phyloP scores from a whole-genome alignment of 2,329 filamentous ascomycete genomes.

The Fusarium pilosicola region DNA sequence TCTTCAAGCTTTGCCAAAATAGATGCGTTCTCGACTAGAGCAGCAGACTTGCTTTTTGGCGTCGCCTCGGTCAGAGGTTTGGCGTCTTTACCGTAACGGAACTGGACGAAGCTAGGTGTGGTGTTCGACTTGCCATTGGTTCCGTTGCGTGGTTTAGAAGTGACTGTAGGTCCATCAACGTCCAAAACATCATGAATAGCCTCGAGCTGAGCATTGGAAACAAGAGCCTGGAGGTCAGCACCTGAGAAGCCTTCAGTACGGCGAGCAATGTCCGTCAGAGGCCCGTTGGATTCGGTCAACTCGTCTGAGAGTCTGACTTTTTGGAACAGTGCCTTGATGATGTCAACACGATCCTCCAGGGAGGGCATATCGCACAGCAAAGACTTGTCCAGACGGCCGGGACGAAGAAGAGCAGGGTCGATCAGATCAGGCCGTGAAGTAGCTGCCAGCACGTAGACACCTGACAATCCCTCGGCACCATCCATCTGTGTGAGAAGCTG shows the following conservation, averaged over 20 bases:
- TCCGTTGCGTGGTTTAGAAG: conserved; percentile 49
- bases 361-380: conserved; percentile 90
- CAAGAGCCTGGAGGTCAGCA: conserved; percentile 91
- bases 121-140: conserved; percentile 44
- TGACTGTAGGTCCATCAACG: conserved; percentile 59
- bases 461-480: conserved; percentile 91
- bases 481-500: conserved; percentile 99
- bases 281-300: conserved; percentile 65
- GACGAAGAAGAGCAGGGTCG: conserved; percentile 90
- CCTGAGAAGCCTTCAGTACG: conserved; percentile 91
- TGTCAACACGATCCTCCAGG: conserved; percentile 84
- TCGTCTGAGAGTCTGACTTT: conserved; percentile 80
- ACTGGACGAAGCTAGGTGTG: conserved; percentile 76
- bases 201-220: conserved; percentile 96
- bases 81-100: conserved; percentile 77
- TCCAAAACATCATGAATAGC: conserved; percentile 92
- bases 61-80: conserved; percentile 53
- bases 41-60: conserved; percentile 61
- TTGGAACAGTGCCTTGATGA: conserved; percentile 82
- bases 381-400: conserved; percentile 92
- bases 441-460: conserved; percentile 95
- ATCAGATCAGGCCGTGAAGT: conserved; percentile 95
- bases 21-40: conserved; percentile 78
- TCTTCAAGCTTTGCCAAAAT: conserved; percentile 85
- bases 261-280: conserved; percentile 77